These are phyloP conservation scores for Suillus alpinus DNA, from an alignment of 768 basidiomycete genomes.

Conservation along the genomic window DNA sequence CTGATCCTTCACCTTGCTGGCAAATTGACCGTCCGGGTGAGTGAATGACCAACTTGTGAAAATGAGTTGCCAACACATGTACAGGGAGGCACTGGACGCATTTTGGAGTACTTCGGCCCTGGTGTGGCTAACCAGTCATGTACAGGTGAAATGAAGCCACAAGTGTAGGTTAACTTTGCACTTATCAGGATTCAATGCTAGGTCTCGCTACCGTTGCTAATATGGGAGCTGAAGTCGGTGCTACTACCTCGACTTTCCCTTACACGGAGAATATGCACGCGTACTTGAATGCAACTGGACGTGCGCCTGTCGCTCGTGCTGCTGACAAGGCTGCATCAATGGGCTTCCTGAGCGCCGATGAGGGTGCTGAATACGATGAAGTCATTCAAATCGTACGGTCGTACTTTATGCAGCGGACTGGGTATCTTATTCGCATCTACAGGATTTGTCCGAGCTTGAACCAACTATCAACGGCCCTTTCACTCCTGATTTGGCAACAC, in stretches of 20 bases:
- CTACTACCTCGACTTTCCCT: conserved; percentile 98
- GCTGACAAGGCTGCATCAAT: conserved; percentile 78
- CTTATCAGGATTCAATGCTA: conserved; percentile 21
- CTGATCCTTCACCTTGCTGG: conserved; percentile 93
- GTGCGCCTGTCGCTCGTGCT: conserved; percentile 79
- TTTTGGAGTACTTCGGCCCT: conserved; percentile 95
- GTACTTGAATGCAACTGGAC: conserved; percentile 88
- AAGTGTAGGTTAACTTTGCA: neutral
- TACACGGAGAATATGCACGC: conserved; percentile 88
- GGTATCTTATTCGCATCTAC: conserved; percentile 6
- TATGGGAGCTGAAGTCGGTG: conserved; percentile 99
- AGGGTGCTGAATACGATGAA: conserved; percentile 91
- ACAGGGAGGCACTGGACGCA: conserved; percentile 93
- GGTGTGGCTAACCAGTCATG: conserved; percentile 89
- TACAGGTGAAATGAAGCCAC: conserved; percentile 55
- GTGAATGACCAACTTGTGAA: conserved; percentile 22
- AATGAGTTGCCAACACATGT: conserved; percentile 3
- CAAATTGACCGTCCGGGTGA: conserved; percentile 86
- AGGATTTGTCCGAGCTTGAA: conserved; percentile 88
- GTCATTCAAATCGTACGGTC: conserved; percentile 82
- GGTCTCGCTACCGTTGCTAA: conserved; percentile 94
- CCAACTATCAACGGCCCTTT: conserved; percentile 96
- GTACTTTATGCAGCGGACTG: neutral
- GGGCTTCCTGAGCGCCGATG: conserved; percentile 82
- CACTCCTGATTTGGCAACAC: conserved; percentile 95